Evolutionary conservation across 2,329 filamentous ascomycete species (phyloP).

Genomic region (Aspergillus sp.): DNA sequence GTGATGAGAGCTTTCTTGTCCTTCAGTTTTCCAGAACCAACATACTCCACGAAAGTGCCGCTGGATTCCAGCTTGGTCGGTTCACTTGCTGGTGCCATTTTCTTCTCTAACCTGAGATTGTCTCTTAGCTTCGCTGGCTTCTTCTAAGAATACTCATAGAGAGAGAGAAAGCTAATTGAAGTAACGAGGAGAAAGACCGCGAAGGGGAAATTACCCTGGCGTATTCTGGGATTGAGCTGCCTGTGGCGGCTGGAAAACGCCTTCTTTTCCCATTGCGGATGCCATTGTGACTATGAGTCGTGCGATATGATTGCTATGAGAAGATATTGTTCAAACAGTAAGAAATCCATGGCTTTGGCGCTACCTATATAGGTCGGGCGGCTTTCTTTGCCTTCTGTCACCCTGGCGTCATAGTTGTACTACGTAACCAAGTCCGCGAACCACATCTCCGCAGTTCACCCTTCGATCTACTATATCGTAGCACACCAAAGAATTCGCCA

Average conservation of each 20-base stretch:
- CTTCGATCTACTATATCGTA: background rate
- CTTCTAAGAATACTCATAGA: background rate
- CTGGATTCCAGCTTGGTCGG: conserved; percentile 35
- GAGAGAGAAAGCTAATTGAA: background rate
- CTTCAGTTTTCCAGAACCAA: conserved; percentile 52
- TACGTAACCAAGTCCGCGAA: conserved; percentile 2
- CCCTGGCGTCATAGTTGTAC: conserved; percentile 30
- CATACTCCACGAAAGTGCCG: conserved; percentile 38
- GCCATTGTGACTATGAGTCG: conserved; percentile 14
- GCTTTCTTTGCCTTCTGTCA: conserved; percentile 14
- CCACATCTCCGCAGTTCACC: background rate
- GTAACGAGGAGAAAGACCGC: too few relatives aligned
- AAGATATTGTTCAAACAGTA: background rate
- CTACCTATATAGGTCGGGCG: background rate
- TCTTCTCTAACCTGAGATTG: conserved; percentile 8
- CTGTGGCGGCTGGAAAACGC: conserved; percentile 26
- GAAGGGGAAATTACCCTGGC: conserved; percentile 27
- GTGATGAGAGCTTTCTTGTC: conserved; percentile 57
- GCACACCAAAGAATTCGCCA: background rate
- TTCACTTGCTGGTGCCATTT: conserved; percentile 35
- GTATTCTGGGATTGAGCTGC: conserved; percentile 28
- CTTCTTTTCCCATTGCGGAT: conserved; percentile 27
- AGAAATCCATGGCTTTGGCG: background rate
- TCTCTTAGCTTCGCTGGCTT: background rate
- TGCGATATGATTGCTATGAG: background rate